A percentile compares a stretch with the other conserved stretches of the same genome.
These are phyloP conservation scores for Crataegus laevigata DNA, from an alignment of 306 rosid species.

Conservation along the genomic window DNA sequence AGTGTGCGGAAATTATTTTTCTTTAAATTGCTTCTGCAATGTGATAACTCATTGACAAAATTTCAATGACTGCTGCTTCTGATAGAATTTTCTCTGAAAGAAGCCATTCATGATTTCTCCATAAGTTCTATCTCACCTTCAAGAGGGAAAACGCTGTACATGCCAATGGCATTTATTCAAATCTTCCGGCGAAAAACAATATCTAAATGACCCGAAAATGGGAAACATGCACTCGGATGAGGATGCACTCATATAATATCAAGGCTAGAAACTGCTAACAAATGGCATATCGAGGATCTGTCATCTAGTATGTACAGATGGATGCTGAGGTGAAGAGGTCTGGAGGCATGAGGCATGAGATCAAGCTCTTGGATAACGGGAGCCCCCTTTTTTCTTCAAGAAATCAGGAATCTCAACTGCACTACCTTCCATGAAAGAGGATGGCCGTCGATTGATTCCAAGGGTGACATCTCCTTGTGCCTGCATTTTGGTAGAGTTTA, in stretches of 20 bases:
- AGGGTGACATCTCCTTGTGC: constrained; percentile 52
- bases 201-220: background rate
- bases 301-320: constrained; percentile 32
- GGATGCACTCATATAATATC: constrained; percentile 22
- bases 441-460: constrained; percentile 51
- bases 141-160: constrained; percentile 23
- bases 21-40: background rate
- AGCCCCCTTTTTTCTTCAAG: constrained; percentile 94
- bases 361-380: constrained; percentile 82
- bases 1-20: background rate
- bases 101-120: constrained; percentile 7
- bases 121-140: background rate
- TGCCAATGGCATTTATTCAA: constrained; percentile 13
- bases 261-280: constrained; percentile 35
- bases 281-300: constrained; percentile 25
- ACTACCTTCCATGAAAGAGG: constrained; percentile 55
- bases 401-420: constrained; percentile 89
- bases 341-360: constrained; percentile 14
- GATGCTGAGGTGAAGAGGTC: constrained; percentile 22
- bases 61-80: background rate
- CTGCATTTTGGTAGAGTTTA: constrained; percentile 35
- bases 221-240: constrained; percentile 20
- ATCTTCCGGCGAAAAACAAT: background rate
- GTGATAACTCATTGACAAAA: background rate
- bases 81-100: constrained; percentile 1